Evolutionary conservation across 768 basidiomycete species (phyloP).

Genomic region (Panus rudis): DNA sequence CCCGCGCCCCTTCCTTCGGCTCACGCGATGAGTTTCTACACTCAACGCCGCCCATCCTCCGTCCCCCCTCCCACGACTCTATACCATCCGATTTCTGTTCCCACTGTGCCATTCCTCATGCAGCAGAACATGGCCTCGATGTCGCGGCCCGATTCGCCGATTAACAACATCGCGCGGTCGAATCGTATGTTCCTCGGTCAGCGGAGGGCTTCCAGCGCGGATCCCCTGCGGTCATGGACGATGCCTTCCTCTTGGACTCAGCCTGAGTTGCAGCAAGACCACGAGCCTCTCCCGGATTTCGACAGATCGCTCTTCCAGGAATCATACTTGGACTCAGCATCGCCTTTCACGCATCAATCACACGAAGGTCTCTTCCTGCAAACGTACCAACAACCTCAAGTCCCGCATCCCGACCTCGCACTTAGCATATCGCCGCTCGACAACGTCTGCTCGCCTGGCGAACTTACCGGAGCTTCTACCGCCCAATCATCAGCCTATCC

Average conservation of each 20-base stretch:
- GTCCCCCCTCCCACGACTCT: constrained; percentile 48
- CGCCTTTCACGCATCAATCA: constrained; percentile 11
- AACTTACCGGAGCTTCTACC: constrained; percentile 9
- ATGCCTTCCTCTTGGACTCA: constrained; percentile 14
- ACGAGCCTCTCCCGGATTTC: constrained; percentile 42
- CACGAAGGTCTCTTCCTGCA: constrained; percentile 10
- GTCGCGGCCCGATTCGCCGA: constrained; percentile 40
- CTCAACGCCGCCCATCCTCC: constrained; percentile 51
- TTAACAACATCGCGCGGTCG: constrained; percentile 36
- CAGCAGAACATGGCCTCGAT: constrained; percentile 3
- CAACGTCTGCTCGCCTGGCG: constrained; percentile 15
- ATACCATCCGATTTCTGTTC: constrained; percentile 36
- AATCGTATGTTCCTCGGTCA: constrained; percentile 36
- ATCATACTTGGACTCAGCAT: constrained; percentile 27
- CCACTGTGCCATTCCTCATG: constrained; percentile 36
- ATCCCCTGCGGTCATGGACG: constrained; percentile 35
- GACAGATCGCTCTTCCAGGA: constrained; percentile 42
- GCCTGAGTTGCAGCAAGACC: constrained; percentile 33
- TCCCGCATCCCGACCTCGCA: constrained; percentile 11
- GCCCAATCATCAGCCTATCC: constrained; percentile 9
- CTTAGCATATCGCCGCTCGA: constrained; percentile 23
- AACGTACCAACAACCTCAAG: constrained; percentile 17
- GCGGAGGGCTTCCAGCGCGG: constrained; percentile 44
- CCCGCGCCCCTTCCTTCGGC: constrained; percentile 3
- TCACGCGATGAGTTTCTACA: constrained; percentile 22